These are phyloP conservation scores for Pseudogymnoascus sp. DNA, from an alignment of 2,329 filamentous ascomycete species.

Conservation along the genomic window DNA sequence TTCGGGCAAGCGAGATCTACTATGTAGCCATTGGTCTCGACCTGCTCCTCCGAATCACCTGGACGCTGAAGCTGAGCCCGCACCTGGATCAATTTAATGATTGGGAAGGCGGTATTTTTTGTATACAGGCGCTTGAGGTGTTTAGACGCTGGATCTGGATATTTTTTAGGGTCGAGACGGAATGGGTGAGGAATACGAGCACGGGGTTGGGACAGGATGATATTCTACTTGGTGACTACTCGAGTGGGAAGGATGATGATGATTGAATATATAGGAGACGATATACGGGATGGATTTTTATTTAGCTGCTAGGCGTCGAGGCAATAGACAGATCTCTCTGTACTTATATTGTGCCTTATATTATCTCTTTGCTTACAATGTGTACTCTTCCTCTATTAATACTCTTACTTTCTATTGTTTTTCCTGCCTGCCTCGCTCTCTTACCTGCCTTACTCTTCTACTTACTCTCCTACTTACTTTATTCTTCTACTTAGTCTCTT, in stretches of 20 bases:
- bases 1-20: constrained; percentile 67
- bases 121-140: constrained; percentile 81
- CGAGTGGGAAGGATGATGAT: constrained; percentile 57
- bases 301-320: background rate
- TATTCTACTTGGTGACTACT: constrained; percentile 66
- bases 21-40: constrained; percentile 75
- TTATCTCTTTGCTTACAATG: too few relatives aligned
- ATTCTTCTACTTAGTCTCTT: too few relatives aligned
- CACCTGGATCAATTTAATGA: constrained; percentile 78
- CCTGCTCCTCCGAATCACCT: constrained; percentile 76
- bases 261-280: constrained; percentile 18
- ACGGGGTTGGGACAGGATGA: constrained; percentile 53
- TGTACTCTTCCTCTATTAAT: too few relatives aligned
- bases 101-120: constrained; percentile 79
- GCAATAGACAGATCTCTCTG: background rate
- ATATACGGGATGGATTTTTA: background rate
- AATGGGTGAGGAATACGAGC: constrained; percentile 62
- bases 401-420: too few relatives aligned
- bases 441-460: too few relatives aligned
- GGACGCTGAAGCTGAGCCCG: constrained; percentile 79
- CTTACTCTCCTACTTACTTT: too few relatives aligned
- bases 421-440: too few relatives aligned
- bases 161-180: constrained; percentile 89
- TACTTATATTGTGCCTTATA: background rate
- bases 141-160: constrained; percentile 92